Conservation (phyloP, 768 basidiomycete genomes). For the Podaxis pistillaris region DNA sequence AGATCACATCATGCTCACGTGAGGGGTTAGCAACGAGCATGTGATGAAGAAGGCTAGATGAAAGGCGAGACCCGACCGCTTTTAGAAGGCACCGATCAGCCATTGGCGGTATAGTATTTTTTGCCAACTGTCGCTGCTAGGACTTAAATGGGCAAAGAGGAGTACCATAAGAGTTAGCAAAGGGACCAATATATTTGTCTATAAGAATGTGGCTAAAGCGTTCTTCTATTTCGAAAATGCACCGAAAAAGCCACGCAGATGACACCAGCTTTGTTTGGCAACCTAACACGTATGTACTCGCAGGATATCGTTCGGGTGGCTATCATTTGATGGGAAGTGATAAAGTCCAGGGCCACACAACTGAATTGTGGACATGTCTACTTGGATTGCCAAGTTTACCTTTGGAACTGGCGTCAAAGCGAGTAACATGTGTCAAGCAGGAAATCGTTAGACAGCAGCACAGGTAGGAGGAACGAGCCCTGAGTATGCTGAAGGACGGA, state of each 20-base stretch:
- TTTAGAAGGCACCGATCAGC: slow-evolving; percentile 3
- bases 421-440: background rate
- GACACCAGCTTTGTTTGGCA: slow-evolving; percentile 5
- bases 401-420: background rate
- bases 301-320: background rate
- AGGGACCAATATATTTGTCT: slow-evolving; percentile 1
- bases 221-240: slow-evolving; percentile 1
- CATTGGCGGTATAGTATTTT: background rate
- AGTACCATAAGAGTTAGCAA: slow-evolving; percentile 1
- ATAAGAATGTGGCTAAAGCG: background rate
- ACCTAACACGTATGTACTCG: background rate
- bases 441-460: background rate
- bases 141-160: background rate
- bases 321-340: slow-evolving; percentile 14
- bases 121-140: background rate
- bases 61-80: background rate
- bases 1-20: slow-evolving; percentile 5
- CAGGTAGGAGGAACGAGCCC: background rate
- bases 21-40: slow-evolving; percentile 7
- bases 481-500: background rate
- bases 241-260: slow-evolving; percentile 2
- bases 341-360: slow-evolving; percentile 9
- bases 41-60: slow-evolving; percentile 18
- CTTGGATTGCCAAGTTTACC: background rate
- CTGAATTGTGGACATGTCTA: background rate